A percentile compares a stretch with the other conserved stretches of the same genome.
Evolutionary conservation across 106 monocot species (phyloP).

Genomic region (Dendrobium chrysotoxum): DNA sequence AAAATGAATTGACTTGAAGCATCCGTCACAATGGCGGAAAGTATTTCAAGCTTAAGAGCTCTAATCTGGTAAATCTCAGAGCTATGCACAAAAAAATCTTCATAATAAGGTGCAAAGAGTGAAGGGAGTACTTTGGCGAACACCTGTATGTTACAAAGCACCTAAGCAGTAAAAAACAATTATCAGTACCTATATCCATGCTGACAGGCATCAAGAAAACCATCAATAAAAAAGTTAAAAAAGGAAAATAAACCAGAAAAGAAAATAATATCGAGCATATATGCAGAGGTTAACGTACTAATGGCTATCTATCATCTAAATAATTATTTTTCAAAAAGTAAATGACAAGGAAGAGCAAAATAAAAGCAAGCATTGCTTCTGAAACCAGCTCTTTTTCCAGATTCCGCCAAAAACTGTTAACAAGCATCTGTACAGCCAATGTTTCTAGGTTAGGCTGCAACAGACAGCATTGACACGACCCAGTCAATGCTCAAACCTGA

Average conservation of each 20-base stretch:
- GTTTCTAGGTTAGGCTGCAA: not conserved
- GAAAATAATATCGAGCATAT: not conserved
- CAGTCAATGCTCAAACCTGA: not conserved
- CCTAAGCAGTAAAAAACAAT: slow-evolving; percentile 31
- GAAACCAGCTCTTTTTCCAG: not conserved
- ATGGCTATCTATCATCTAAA: slow-evolving; percentile 4
- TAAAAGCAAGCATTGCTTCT: not conserved
- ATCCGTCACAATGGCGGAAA: slow-evolving; percentile 72
- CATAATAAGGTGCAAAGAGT: slow-evolving; percentile 72
- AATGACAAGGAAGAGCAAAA: not conserved
- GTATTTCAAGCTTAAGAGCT: slow-evolving; percentile 83
- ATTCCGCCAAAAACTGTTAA: not conserved
- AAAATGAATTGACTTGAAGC: slow-evolving; percentile 61
- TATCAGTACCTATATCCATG: not conserved
- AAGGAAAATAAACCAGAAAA: not conserved
- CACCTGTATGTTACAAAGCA: slow-evolving; percentile 78
- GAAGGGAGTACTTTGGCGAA: slow-evolving; percentile 73
- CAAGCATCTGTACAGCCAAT: not conserved
- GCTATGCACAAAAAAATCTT: slow-evolving; percentile 75
- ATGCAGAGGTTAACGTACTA: not conserved
- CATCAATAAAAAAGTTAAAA: not conserved
- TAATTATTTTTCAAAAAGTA: not conserved
- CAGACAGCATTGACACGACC: not conserved
- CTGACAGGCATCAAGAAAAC: not conserved
- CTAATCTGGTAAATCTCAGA: slow-evolving; percentile 70